These are phyloP conservation scores for Irpex sp. DNA, from an alignment of 1,284 basidiomycete species.

Conservation along the genomic window DNA sequence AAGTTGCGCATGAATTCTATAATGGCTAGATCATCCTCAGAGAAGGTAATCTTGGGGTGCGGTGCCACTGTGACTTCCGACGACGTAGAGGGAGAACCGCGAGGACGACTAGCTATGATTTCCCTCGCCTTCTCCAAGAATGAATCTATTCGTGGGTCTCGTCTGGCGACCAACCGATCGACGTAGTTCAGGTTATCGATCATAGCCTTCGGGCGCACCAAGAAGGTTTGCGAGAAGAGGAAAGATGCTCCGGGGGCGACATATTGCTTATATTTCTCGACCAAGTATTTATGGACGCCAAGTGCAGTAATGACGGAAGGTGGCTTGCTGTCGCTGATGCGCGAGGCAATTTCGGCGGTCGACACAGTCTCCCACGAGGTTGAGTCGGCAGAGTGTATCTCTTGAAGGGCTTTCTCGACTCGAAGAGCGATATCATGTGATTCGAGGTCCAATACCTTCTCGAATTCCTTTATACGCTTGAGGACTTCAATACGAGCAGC, in stretches of 20 bases:
- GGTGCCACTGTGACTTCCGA: conserved; percentile 31
- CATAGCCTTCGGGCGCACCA: conserved; percentile 66
- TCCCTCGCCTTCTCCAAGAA: conserved; percentile 59
- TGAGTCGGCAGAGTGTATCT: conserved; percentile 42
- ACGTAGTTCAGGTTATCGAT: conserved; percentile 56
- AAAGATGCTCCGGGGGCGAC: conserved; percentile 57
- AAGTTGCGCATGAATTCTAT: conserved; percentile 66
- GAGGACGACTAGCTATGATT: conserved; percentile 34
- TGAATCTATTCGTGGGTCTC: conserved; percentile 39
- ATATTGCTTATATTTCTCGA: conserved; percentile 64
- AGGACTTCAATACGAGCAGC: conserved; percentile 59
- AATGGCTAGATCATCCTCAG: conserved; percentile 57
- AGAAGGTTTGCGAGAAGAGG: conserved; percentile 56
- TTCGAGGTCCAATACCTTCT: conserved; percentile 39
- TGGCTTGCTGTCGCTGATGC: conserved; percentile 32
- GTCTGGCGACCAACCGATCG: conserved; percentile 43
- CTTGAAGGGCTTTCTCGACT: conserved; percentile 39
- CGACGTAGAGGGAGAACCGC: conserved; percentile 22
- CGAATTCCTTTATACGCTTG: conserved; percentile 47
- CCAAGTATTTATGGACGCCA: conserved; percentile 75
- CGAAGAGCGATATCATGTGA: conserved; percentile 31
- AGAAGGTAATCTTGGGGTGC: conserved; percentile 31
- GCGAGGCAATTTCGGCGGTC: conserved; percentile 43
- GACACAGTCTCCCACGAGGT: conserved; percentile 51
- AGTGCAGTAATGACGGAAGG: conserved; percentile 40